Evolutionary conservation across 1,139 yeast species (phyloP), one percentile per base, ranked within the genome.

Genomic region (Fermentozyma sake): DNA sequence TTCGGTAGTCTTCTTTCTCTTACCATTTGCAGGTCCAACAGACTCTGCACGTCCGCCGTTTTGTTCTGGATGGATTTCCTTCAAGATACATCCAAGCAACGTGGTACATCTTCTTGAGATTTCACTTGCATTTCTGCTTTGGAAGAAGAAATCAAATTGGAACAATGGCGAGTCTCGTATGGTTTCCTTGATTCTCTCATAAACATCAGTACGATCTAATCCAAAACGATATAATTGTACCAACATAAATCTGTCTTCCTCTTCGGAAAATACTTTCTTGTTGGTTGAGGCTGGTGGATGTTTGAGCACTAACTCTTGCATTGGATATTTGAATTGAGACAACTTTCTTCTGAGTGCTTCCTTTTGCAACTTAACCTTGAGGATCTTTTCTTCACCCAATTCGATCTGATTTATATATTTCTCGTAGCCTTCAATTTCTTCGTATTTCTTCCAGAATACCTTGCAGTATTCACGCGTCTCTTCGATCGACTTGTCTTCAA

Each of bases 381-480:
- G 58, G 20, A 79, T 67, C 46, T 71, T 79, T 20, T 80, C 87
- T 47, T 82, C 94, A 11, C 91, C 94, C n/a, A 63, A 60, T 50
- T 82, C 91, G 37, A 82, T 80, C 38, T 74, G 82, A 22, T 63
- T 62, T 24, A 82, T 56, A 41, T 74, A 78, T 40, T 78, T 66
- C 41, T 82, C 94, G 48, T 74, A 75, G 4, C 87, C 89, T 17
- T 82, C 91, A 33, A 82, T 76, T 33, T 74, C 76, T 31, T 72
- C 58, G 44, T 72, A 78, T 33, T 72, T 68, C 18, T 55, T 40
- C 94, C 94, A 82, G 46, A 82, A 82, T 5, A 70, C 73, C 34
- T 63, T 62, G 3, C 85, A 79, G 46, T 82, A 82, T 25, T 68
- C 76, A 33, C 76, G 55, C 4, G 81, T 80, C 33, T 81, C 86